These are phyloP conservation scores for Truncatella angustata DNA, from an alignment of 2,329 filamentous ascomycete species.

Conservation along the genomic window DNA sequence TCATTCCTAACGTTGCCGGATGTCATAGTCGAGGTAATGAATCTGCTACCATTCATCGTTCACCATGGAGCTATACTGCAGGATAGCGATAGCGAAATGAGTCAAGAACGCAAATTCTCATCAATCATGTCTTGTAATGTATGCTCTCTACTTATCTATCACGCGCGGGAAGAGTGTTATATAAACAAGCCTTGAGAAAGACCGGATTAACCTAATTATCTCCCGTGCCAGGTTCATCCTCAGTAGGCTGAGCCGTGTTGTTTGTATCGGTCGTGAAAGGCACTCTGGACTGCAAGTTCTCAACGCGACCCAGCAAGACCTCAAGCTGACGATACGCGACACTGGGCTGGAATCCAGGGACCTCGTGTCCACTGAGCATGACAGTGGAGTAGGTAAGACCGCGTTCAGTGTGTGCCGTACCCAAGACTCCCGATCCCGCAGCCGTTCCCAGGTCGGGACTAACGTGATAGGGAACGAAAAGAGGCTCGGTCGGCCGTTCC, in stretches of 20 bases:
- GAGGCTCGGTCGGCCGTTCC: conserved; percentile 52
- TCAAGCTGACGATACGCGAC: conserved; percentile 68
- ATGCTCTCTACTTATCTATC: no score
- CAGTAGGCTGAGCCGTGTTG: conserved; percentile 4
- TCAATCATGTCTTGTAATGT: no score
- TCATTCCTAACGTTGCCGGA: no score
- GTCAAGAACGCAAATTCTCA: no score
- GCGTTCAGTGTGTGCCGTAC: conserved; percentile 68
- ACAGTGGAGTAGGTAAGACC: conserved; percentile 69
- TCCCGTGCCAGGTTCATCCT: not conserved
- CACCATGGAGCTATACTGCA: no score
- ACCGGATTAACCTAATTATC: no score
- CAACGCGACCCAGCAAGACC: conserved; percentile 67
- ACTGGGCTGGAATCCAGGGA: conserved; percentile 61
- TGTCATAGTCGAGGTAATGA: not conserved
- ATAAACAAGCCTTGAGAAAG: no score
- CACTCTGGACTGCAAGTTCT: conserved; percentile 18
- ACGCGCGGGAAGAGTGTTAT: no score
- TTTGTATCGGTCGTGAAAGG: conserved; percentile 9
- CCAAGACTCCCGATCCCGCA: conserved; percentile 63
- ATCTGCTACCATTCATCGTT: not conserved
- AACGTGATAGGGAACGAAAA: conserved; percentile 63
- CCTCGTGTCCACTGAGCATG: conserved; percentile 61
- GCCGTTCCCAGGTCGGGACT: conserved; percentile 39
- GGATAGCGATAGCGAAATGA: no score